Conservation (phyloP, 2,329 filamentous ascomycete species). For the Cercospora sesami region DNA sequence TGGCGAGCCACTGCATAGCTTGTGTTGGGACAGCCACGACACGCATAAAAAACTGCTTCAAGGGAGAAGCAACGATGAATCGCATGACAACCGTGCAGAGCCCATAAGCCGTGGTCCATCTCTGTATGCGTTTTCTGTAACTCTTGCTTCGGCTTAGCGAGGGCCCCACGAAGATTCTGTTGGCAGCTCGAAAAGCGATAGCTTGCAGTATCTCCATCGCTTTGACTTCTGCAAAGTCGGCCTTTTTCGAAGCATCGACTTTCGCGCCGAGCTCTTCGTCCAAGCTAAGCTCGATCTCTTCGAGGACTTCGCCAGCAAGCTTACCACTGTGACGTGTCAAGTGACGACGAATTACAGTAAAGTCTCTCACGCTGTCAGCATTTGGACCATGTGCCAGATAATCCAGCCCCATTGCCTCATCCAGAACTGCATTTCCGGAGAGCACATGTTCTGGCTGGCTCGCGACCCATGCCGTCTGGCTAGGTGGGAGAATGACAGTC, state of each 20-base stretch:
- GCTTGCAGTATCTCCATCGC: constrained; percentile 16
- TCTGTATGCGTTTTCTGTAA: constrained; percentile 13
- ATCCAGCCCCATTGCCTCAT: constrained; percentile 17
- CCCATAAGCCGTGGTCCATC: constrained; percentile 17
- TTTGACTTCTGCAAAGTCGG: constrained; percentile 10
- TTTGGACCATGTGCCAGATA: constrained; percentile 16
- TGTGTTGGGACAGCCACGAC: constrained; percentile 5
- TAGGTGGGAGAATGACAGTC: constrained; percentile 23
- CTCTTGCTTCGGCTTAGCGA: constrained; percentile 17
- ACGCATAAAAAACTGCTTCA: constrained; percentile 11
- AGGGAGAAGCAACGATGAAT: constrained; percentile 1
- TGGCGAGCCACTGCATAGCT: constrained; percentile 13
- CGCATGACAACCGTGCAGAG: constrained; percentile 17
- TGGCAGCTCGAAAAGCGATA: constrained; percentile 23
- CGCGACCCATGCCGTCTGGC: constrained; percentile 13
- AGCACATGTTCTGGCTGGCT: constrained; percentile 17
- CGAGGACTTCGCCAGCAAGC: constrained; percentile 18
- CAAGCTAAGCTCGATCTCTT: constrained; percentile 15
- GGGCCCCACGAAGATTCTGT: constrained; percentile 24
- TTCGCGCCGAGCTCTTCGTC: constrained; percentile 11
- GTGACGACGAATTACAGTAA: constrained; percentile 21
- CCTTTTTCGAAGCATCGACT: neutral
- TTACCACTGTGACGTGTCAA: constrained; percentile 21
- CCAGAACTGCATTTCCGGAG: constrained; percentile 12
- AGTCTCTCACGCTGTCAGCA: constrained; percentile 16